These are phyloP conservation scores for Cicer yamashitae DNA, from an alignment of 306 rosid species.

Conservation along the genomic window DNA sequence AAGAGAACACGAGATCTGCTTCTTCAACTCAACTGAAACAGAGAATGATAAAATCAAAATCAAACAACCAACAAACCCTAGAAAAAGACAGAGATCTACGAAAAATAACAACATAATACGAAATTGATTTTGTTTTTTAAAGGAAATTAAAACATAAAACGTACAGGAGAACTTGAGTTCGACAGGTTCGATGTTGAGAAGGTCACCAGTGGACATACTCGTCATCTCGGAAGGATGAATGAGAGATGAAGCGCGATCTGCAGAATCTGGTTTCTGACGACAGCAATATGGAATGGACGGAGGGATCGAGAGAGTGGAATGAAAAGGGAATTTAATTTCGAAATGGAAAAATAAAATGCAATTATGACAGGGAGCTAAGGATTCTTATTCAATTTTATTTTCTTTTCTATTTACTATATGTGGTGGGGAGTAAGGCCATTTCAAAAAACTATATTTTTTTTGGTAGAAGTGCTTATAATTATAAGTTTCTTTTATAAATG, in stretches of 20 bases:
- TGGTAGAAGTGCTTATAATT: no score
- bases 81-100: conserved; percentile 19
- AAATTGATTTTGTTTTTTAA: background rate
- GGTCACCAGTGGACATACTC: conserved; percentile 77
- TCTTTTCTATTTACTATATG: conserved; percentile 46
- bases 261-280: conserved; percentile 5
- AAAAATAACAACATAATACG: conserved; percentile 40
- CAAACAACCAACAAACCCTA: conserved; percentile 34
- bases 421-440: conserved; percentile 38
- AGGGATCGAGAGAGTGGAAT: conserved; percentile 48
- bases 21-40: conserved; percentile 80
- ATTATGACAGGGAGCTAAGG: conserved; percentile 19
- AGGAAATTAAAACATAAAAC: conserved; percentile 22
- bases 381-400: conserved; percentile 41
- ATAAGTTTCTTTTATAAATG: no score
- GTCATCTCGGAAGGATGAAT: conserved; percentile 52
- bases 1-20: conserved; percentile 93
- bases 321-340: conserved; percentile 3
- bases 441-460: background rate
- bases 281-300: conserved; percentile 44
- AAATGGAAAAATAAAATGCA: conserved; percentile 22
- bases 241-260: conserved; percentile 30
- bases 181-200: conserved; percentile 83
- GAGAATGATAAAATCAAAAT: conserved; percentile 16
- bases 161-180: conserved; percentile 85